phyloP scores from a whole-genome alignment of 2,329 filamentous ascomycete species.

The Intubia oerlemansii region DNA sequence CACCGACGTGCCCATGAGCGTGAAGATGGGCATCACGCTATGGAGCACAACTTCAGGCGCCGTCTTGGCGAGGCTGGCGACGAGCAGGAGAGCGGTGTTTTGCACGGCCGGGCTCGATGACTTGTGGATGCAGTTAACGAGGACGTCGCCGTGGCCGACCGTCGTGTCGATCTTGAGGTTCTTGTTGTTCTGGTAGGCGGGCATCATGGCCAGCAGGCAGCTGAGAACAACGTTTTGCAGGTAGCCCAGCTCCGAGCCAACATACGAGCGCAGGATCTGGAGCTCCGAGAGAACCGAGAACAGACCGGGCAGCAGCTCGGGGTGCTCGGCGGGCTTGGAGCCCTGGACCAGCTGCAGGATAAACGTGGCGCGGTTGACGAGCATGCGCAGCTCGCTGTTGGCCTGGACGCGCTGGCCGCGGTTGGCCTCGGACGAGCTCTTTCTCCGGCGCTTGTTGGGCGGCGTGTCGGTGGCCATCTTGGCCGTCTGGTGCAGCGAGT shows the following conservation, averaged over 20 bases:
- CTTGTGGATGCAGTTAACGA: constrained; percentile 85
- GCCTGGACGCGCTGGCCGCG: constrained; percentile 37
- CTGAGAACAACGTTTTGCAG: constrained; percentile 68
- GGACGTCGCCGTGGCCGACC: constrained; percentile 66
- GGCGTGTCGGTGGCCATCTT: constrained; percentile 52
- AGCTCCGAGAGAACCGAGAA: constrained; percentile 76
- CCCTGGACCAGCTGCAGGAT: constrained; percentile 76
- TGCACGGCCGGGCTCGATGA: constrained; percentile 86
- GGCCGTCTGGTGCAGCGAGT: constrained; percentile 51
- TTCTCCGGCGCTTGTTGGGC: constrained; percentile 58
- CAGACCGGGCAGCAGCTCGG: constrained; percentile 54
- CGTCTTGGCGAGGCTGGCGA: constrained; percentile 68
- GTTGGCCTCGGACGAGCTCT: constrained; percentile 48
- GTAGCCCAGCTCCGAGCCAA: constrained; percentile 76
- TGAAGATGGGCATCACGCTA: constrained; percentile 98
- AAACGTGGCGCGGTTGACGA: constrained; percentile 60
- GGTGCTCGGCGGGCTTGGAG: constrained; percentile 53
- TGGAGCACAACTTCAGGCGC: constrained; percentile 84
- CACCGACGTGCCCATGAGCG: constrained; percentile 86
- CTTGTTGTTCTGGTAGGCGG: constrained; percentile 43
- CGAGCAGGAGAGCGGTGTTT: constrained; percentile 70
- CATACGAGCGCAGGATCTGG: constrained; percentile 61
- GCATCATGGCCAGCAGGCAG: constrained; percentile 66
- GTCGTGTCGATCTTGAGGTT: constrained; percentile 50
- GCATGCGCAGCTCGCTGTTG: constrained; percentile 41